These are phyloP conservation scores for Encephalitozoon romaleae DNA, from an alignment of 371 early-diverging fungal genomes.

Conservation along the genomic window DNA sequence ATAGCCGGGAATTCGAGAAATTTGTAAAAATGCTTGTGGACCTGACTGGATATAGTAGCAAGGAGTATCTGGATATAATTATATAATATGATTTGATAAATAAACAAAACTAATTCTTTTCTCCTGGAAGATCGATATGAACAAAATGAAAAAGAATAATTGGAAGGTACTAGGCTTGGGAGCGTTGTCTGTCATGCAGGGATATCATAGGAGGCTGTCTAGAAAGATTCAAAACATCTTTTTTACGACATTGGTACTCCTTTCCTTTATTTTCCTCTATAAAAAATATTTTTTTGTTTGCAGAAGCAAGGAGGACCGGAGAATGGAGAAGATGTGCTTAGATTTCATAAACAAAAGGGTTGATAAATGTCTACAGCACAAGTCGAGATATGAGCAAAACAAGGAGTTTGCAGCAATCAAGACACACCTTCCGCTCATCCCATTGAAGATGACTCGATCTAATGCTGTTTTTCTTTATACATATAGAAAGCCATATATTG, in stretches of 20 bases:
- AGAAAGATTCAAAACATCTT: background rate
- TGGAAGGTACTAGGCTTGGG: background rate
- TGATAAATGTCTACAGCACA: constrained; percentile 42
- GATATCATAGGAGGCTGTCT: background rate
- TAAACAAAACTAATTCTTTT: background rate
- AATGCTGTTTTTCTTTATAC: constrained; percentile 54
- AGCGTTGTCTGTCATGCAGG: background rate
- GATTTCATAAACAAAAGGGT: constrained; percentile 47
- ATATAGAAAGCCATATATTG: constrained; percentile 4
- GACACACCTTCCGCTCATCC: constrained; percentile 37
- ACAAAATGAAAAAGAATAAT: background rate
- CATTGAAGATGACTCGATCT: constrained; percentile 54
- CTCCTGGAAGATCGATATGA: background rate
- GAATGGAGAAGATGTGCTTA: constrained; percentile 24
- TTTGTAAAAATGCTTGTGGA: constrained; percentile 45
- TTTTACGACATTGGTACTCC: background rate
- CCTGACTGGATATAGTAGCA: background rate
- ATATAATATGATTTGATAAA: background rate
- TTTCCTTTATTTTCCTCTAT: constrained; percentile 19
- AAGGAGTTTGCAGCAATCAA: constrained; percentile 42
- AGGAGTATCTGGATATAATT: background rate
- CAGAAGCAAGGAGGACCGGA: background rate
- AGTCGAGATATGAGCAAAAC: constrained; percentile 51
- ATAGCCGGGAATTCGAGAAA: constrained; percentile 58
- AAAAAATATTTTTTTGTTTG: constrained; percentile 10